Evolutionary conservation across 208 protist species (phyloP).

Genomic region (Spongospora subterranea): DNA sequence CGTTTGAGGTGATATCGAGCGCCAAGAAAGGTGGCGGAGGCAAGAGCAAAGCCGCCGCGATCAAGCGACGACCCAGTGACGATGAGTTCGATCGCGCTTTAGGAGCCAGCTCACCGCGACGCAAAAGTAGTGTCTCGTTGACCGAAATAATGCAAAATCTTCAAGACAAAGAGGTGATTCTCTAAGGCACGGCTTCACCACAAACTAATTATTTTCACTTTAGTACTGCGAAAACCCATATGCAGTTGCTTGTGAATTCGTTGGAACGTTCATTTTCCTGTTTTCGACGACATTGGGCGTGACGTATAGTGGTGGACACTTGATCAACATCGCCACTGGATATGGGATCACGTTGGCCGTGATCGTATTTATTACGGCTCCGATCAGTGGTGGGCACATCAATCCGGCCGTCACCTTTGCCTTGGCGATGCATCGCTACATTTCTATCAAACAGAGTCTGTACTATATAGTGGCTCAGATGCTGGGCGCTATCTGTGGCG

Average conservation of each 20-base stretch:
- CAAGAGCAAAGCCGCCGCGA: neutral
- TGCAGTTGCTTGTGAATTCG: neutral
- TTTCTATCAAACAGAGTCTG: neutral
- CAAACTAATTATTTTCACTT: neutral
- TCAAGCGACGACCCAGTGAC: neutral
- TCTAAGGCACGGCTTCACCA: neutral
- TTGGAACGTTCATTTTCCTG: slow-evolving; percentile 43
- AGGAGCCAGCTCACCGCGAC: neutral
- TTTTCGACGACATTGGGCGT: slow-evolving; percentile 20
- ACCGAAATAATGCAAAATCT: neutral
- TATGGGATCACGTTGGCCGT: slow-evolving; percentile 39
- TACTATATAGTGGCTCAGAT: slow-evolving; percentile 33
- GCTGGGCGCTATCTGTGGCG: slow-evolving; percentile 50
- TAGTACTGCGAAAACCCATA: slow-evolving; percentile 48
- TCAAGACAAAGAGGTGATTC: neutral
- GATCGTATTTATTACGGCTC: slow-evolving; percentile 28
- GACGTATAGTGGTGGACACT: neutral
- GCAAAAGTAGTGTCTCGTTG: neutral
- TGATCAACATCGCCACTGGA: slow-evolving; percentile 34
- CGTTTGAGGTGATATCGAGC: neutral
- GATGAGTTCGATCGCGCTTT: slow-evolving; percentile 46
- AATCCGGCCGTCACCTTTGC: slow-evolving; percentile 49
- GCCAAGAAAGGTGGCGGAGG: neutral
- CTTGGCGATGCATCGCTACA: neutral
- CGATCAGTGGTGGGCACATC: slow-evolving; percentile 36